A percentile compares a stretch with the other conserved stretches of the same genome.
These are phyloP conservation scores for Mycena galopus DNA, from an alignment of 768 basidiomycete genomes.

Conservation along the genomic window DNA sequence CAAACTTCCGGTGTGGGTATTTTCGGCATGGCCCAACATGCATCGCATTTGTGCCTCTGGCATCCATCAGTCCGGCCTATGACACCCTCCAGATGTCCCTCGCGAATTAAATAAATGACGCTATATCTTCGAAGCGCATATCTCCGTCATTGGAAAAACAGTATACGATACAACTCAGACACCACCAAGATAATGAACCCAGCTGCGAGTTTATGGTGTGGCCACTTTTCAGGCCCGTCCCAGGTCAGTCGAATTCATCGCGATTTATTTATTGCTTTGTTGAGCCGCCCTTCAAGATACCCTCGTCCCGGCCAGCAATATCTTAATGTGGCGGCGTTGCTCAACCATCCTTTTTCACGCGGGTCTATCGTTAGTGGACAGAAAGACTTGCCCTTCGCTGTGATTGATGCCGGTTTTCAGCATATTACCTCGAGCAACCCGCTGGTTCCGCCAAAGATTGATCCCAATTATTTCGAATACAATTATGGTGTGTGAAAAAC, in stretches of 20 bases:
- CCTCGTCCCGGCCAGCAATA: constrained; percentile 1
- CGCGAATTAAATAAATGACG: not conserved
- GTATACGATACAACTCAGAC: constrained; percentile 47
- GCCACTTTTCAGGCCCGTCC: constrained; percentile 21
- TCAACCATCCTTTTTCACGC: constrained; percentile 19
- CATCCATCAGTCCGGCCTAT: constrained; percentile 16
- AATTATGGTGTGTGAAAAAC: not conserved
- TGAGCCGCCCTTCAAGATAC: not conserved
- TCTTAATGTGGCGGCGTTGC: not conserved
- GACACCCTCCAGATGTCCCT: constrained; percentile 10
- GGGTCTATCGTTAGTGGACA: constrained; percentile 5
- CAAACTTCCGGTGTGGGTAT: constrained; percentile 35
- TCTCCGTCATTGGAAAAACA: constrained; percentile 46
- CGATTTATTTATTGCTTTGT: not conserved
- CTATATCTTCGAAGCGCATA: not conserved
- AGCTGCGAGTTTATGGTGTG: constrained; percentile 27
- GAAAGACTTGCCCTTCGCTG: not conserved
- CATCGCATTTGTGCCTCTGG: constrained; percentile 25
- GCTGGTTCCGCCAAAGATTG: constrained; percentile 1
- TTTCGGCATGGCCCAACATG: not conserved
- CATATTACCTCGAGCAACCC: constrained; percentile 14
- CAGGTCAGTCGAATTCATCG: constrained; percentile 32
- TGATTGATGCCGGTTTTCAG: not conserved
- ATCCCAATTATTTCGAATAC: constrained; percentile 16
- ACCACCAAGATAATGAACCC: constrained; percentile 22